Percentiles rank a stretch among this genome's conserved stretches.
phyloP scores from a whole-genome alignment of 345 rosid genomes.

The Melaleuca alternifolia region DNA sequence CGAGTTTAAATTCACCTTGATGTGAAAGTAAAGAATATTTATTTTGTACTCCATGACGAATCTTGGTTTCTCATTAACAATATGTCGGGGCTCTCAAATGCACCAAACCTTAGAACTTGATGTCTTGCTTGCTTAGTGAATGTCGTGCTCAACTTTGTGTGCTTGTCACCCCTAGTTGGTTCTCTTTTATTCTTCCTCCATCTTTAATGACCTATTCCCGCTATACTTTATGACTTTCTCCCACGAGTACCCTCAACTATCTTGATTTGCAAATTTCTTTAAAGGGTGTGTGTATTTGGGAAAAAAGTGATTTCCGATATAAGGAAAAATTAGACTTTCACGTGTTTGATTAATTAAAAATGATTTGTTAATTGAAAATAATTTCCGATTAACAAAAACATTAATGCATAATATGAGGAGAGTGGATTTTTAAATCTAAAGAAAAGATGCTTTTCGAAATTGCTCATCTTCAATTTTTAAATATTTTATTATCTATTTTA shows the following conservation, averaged over 20 bases:
- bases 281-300: no score
- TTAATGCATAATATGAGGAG: no score
- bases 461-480: no score
- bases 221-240: neutral
- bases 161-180: neutral
- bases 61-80: neutral
- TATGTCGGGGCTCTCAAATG: rapidly evolving
- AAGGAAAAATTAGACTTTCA: no score
- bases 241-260: neutral
- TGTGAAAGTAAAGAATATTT: neutral
- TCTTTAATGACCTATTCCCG: neutral
- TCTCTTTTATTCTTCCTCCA: neutral
- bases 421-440: no score
- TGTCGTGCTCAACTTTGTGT: neutral
- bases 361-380: no score
- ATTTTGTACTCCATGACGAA: neutral
- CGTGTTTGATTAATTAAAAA: no score
- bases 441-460: no score
- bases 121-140: neutral
- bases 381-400: no score
- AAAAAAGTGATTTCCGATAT: no score
- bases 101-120: neutral
- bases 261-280: neutral
- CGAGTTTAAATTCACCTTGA: neutral
- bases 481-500: no score